Base-by-base conservation (phyloP, 2,329 filamentous ascomycete genomes). In the Beauveria sp. region DNA sequence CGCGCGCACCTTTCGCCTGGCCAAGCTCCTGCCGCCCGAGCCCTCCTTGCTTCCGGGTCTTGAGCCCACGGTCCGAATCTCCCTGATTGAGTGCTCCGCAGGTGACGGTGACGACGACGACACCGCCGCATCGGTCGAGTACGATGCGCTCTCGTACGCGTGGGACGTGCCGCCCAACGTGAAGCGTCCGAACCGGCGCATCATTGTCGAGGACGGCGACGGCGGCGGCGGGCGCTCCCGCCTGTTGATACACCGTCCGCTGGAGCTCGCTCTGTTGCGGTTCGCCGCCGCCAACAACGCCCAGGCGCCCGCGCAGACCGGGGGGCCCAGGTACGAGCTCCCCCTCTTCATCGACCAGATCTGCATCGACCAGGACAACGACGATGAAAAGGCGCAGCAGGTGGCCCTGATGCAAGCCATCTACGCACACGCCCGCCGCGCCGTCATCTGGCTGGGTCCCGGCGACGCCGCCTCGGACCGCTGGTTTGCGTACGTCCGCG, bases 281-380 rank as follows among this genome's bases (percentile, higher is more conserved):
- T 61, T 71, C 10, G 37, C 24, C 24, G 37, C 63, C 20, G 44
- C 37, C 18, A 50, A 60, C n/a, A 10, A 6, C 34, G 40, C 41
- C 41, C 18, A 2, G 9, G 3, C 26, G 26, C 5, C 26, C 5
- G 26, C 26, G 28, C 28, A 14, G 34, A 37, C 34, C 34, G 28
- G 18, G 1, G 40, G 43, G 8, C 10, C 40, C 16, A 52, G 43
- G 52, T 47, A 62, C 0, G 30, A 61, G 1, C 63, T 63, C 6
- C 67, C 64, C 20, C 28, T 73, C 4, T 73, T 71, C 56, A 64
- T 70, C 1, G 71, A 73, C 51, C 70, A 72, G 22, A 66, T 72
- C 12, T 69, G 71, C 61, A 72, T 73, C 65, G 66, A 73, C 61
- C 70, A 73, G 58, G 8, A 30, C 5, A 60, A 70, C 14, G 16